These are phyloP conservation scores for Coemansia sp. DNA, from an alignment of 192 early-diverging fungal species.

Conservation along the genomic window DNA sequence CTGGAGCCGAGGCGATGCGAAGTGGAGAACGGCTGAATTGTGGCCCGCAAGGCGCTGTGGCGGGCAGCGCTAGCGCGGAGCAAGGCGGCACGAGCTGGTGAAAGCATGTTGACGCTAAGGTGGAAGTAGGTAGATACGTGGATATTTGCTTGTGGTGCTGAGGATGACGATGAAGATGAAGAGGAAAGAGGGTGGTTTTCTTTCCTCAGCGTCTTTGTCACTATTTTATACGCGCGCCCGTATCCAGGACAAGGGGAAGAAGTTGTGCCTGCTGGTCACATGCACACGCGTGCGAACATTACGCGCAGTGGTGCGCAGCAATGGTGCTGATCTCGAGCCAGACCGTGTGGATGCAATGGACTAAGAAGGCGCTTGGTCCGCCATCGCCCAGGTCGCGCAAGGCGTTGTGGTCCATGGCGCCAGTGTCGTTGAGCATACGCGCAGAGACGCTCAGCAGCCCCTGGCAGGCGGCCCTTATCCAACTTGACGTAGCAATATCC, in stretches of 20 bases:
- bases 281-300: constrained; percentile 13
- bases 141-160: neutral
- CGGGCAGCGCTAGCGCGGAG: neutral
- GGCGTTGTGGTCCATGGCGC: neutral
- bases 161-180: neutral
- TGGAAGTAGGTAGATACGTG: neutral
- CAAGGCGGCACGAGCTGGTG: neutral
- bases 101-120: constrained; percentile 1
- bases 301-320: constrained; percentile 12
- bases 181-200: neutral
- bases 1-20: neutral
- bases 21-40: neutral
- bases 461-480: constrained; percentile 23
- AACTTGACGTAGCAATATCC: constrained; percentile 6
- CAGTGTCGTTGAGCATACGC: constrained; percentile 7
- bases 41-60: neutral
- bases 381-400: neutral
- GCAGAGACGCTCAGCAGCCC: constrained; percentile 3
- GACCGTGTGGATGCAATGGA: constrained; percentile 21
- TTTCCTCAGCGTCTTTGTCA: neutral
- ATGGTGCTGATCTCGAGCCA: constrained; percentile 30
- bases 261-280: constrained; percentile 19
- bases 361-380: constrained; percentile 13
- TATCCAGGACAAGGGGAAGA: neutral
- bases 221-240: neutral